Base-by-base conservation (phyloP, 805 yeast species). In the Barnettozyma californica region DNA sequence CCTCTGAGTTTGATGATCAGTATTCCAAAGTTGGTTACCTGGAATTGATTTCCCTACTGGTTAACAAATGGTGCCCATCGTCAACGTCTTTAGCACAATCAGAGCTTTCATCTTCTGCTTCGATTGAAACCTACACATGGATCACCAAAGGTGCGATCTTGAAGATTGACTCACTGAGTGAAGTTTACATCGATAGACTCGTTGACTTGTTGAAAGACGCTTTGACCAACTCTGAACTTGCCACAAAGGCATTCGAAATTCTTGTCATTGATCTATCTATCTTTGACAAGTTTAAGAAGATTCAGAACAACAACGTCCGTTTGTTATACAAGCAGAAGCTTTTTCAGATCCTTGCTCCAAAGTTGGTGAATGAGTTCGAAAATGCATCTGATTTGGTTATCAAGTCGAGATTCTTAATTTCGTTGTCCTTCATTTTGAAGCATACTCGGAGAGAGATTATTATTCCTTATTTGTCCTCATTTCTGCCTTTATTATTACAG, bases 251-350 rank as follows among this genome's bases (percentile, higher is more conserved):
- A 5, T 75, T 87, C 45, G 86, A 81, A 37, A 71, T 89, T 2
- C 60, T 88, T 18, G 77, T 87, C 27, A 71, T 81, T n/a, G 91
- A 88, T 56, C 73, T 86, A 44, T 76, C 78, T 16, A 68, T 84
- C 6, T 78, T 85, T 47, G 68, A 73, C 41, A 80, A 78, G 57
- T 75, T 53, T 41, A 71, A 68, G 52, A 65, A 72, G 61, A 55
- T 63, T 59, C 35, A 73, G 52, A 80, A 80, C 53, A 73, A 85
- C 47, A 79, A 82, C 50, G 76, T 84, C 18, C 77, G 86, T 50
- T 64, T 77, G 41, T 71, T 94, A 21, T 88, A 85, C 73, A 89
- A 89, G 61, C 99, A 94, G 60, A 82, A 82, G 53, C 73, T 87
- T 23, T 88, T 89, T 61, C 78, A 80, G 50, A 67, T 72, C 9